Percentiles rank a stretch among this genome's conserved stretches.
These are phyloP conservation scores for Moesziomyces globuligerus DNA, from an alignment of 1,284 basidiomycete species.

Conservation along the genomic window DNA sequence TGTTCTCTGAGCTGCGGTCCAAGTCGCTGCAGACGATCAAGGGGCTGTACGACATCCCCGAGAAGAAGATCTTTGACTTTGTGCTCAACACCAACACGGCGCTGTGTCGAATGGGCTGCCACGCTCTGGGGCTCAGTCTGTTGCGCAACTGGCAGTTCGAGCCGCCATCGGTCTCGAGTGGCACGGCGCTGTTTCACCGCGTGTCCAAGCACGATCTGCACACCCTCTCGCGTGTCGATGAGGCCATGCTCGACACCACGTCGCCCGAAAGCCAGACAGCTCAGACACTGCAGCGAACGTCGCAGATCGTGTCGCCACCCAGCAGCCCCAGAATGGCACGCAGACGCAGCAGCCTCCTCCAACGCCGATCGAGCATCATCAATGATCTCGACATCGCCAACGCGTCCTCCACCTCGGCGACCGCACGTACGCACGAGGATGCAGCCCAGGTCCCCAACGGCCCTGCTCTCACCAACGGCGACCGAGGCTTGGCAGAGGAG, in stretches of 20 bases:
- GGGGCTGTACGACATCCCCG: slow-evolving; percentile 87
- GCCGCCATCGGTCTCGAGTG: slow-evolving; percentile 72
- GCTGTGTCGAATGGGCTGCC: slow-evolving; percentile 95
- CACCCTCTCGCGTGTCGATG: slow-evolving; percentile 34
- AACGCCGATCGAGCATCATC: slow-evolving; percentile 46
- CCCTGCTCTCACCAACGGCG: background rate
- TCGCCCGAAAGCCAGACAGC: slow-evolving; percentile 3
- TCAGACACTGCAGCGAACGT: slow-evolving; percentile 10
- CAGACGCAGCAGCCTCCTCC: slow-evolving; percentile 41
- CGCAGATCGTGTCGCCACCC: slow-evolving; percentile 36
- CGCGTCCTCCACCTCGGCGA: background rate
- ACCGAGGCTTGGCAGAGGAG: slow-evolving; percentile 3
- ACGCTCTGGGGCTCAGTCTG: slow-evolving; percentile 84
- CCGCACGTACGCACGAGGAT: background rate
- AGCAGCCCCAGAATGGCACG: slow-evolving; percentile 33
- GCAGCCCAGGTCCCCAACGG: background rate
- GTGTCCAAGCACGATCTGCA: slow-evolving; percentile 41
- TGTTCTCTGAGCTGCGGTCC: slow-evolving; percentile 87
- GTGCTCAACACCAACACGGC: slow-evolving; percentile 90
- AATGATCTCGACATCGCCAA: slow-evolving; percentile 50
- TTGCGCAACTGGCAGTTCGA: slow-evolving; percentile 90
- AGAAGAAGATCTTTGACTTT: slow-evolving; percentile 88
- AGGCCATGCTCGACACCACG: slow-evolving; percentile 18
- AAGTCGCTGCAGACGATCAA: slow-evolving; percentile 90
- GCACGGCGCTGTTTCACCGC: slow-evolving; percentile 31